Conservation (phyloP, 257 asterid species). For the Salvia rosmarinus region DNA sequence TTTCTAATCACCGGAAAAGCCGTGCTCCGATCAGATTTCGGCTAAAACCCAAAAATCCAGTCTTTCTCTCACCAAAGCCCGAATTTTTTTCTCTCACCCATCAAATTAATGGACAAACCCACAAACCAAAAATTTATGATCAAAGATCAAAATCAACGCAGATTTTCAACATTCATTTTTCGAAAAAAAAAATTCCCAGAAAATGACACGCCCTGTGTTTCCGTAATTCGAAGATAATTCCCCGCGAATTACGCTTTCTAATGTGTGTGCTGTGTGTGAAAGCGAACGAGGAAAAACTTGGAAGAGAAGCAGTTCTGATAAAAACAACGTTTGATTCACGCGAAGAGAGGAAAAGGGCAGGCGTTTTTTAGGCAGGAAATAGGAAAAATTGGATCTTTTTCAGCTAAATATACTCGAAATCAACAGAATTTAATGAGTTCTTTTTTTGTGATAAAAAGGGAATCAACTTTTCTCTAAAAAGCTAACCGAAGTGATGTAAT, state of each 20-base stretch:
- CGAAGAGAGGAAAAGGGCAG: conserved; percentile 18
- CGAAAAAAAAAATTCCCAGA: conserved; percentile 3
- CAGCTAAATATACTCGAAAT: conserved; percentile 1
- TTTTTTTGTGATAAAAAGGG: conserved; percentile 28
- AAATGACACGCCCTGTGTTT: conserved; percentile 41
- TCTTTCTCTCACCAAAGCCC: conserved; percentile 31
- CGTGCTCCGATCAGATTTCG: conserved; percentile 40
- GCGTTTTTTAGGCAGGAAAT: conserved; percentile 23
- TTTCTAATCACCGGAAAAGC: conserved; percentile 47
- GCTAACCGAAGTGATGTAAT: conserved; percentile 30
- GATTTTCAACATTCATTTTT: conserved; percentile 13
- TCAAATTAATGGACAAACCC: conserved; percentile 28
- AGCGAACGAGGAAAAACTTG: conserved; percentile 31
- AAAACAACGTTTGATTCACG: conserved; percentile 44
- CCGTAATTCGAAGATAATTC: conserved; percentile 30
- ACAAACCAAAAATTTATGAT: conserved; percentile 29
- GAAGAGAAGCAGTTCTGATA: conserved; percentile 21
- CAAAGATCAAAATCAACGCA: conserved; percentile 19
- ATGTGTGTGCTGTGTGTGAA: conserved; percentile 23
- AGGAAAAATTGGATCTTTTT: neutral
- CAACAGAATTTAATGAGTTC: conserved; percentile 31
- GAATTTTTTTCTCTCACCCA: conserved; percentile 33
- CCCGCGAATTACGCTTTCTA: conserved; percentile 33
- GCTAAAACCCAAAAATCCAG: conserved; percentile 40
- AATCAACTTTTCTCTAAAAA: conserved; percentile 38